Base-by-base conservation (phyloP, 441 rosid genomes). In the Lagerstroemia fauriei region DNA sequence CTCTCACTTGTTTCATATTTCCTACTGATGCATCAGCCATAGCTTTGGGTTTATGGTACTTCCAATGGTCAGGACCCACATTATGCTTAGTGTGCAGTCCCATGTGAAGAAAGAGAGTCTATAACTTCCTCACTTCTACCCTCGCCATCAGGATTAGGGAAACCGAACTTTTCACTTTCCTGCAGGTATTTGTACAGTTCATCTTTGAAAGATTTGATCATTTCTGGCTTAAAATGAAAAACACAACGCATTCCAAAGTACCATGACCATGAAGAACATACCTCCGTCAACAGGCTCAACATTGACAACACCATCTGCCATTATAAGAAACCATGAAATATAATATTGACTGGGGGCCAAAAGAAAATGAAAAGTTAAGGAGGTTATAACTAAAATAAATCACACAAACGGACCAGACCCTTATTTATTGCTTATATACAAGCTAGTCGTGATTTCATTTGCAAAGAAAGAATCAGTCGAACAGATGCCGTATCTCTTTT, bases 31-130 rank as follows among this genome's bases (percentile, higher is more conserved):
- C n/a, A n/a, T n/a, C n/a, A n/a, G n/a, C n/a, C n/a, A n/a, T n/a
- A n/a, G n/a, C n/a, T n/a, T n/a, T n/a, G n/a, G n/a, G n/a, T n/a
- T n/a, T 96, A 57, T 72, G 88, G 84, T 88, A 96, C 86, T 96
- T 94, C 98, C 99, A 96, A 81, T 95, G 98, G 83, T 93, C 99
- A 86, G 98, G 98, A 88, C 99, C 99, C 1, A 98, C 92, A 91
- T 96, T 96, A 84, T 88, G 93, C 86, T 92, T 95, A n/a, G 91
- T 87, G 48, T 88, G 73, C 50, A 90, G 87, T 82, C 99, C 99
- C 90, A 93, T 85, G 73, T 89, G 89, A 59, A 89, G 86, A 83
- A 91, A 89, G 86, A 95, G 87, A 91, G 63, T 86, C 88, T 78
- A 92, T 98, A 82, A 93, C 90, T 70, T 85, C 86, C 76, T 92